A percentile compares a stretch with the other conserved stretches of the same genome.
Conservation (phyloP, 1,139 yeast species). For the Candida tunisiensis region DNA sequence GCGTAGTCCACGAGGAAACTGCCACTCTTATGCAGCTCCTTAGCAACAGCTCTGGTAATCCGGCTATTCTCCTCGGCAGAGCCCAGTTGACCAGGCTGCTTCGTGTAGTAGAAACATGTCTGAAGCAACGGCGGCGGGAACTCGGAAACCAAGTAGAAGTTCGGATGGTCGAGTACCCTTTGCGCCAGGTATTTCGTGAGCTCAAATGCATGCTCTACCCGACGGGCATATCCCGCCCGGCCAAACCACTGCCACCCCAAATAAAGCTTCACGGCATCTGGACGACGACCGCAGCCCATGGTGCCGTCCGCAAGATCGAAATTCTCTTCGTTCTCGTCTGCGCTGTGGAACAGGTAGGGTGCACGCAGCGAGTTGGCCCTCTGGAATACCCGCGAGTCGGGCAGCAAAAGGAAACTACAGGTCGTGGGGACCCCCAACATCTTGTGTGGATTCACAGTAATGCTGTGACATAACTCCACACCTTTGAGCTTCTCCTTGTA, state of each 20-base stretch:
- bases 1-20: constrained; percentile 65
- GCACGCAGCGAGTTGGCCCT: constrained; percentile 63
- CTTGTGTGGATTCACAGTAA: constrained; percentile 77
- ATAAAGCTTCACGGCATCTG: constrained; percentile 67
- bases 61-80: constrained; percentile 29
- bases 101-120: constrained; percentile 63
- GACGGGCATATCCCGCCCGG: constrained; percentile 27
- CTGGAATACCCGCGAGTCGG: constrained; percentile 49
- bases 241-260: constrained; percentile 78
- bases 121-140: constrained; percentile 64
- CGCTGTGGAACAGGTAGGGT: constrained; percentile 67
- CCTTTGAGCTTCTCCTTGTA: constrained; percentile 38
- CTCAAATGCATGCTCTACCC: constrained; percentile 58
- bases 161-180: constrained; percentile 19
- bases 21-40: constrained; percentile 43
- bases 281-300: constrained; percentile 83
- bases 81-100: constrained; percentile 23
- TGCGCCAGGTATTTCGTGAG: constrained; percentile 45
- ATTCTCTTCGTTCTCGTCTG: constrained; percentile 25
- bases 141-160: constrained; percentile 37
- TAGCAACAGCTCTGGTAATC: constrained; percentile 47
- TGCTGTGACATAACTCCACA: constrained; percentile 50
- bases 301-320: constrained; percentile 81
- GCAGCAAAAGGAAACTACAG: constrained; percentile 63
- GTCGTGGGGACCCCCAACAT: constrained; percentile 86